These are phyloP conservation scores for Exophiala oligosperma DNA, from an alignment of 2,329 filamentous ascomycete species.

Conservation along the genomic window DNA sequence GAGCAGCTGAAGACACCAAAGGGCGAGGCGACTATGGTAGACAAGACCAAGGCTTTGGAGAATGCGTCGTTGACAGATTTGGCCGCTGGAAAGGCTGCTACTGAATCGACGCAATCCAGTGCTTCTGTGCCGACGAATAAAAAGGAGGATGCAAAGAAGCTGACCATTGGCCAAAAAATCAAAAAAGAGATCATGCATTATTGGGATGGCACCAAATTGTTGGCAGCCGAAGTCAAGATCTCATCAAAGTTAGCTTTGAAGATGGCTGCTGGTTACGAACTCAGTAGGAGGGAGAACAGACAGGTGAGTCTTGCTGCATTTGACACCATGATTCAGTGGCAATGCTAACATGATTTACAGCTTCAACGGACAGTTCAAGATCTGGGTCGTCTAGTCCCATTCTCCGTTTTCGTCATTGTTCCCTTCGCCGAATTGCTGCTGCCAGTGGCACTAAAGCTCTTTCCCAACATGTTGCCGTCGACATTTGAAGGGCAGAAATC, in stretches of 20 bases:
- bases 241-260: constrained; percentile 88
- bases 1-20: constrained; percentile 42
- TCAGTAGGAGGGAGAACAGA: constrained; percentile 87
- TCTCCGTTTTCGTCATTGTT: constrained; percentile 95
- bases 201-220: constrained; percentile 96
- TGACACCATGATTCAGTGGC: background rate
- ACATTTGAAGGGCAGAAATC: constrained; percentile 92
- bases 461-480: constrained; percentile 95
- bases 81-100: constrained; percentile 58
- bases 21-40: constrained; percentile 39
- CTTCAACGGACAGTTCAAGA: constrained; percentile 91
- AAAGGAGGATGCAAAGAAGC: constrained; percentile 76
- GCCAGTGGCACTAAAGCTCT: constrained; percentile 86
- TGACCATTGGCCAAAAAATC: constrained; percentile 87
- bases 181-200: constrained; percentile 94
- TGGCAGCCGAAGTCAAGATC: constrained; percentile 89
- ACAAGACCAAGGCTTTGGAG: constrained; percentile 51
- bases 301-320: constrained; percentile 55
- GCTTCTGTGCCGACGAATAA: constrained; percentile 60
- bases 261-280: constrained; percentile 97
- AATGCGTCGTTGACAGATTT: constrained; percentile 61
- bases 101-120: constrained; percentile 38
- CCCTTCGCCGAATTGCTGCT: constrained; percentile 86
- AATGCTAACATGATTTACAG: constrained; percentile 36
- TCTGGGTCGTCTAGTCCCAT: constrained; percentile 86